Base-by-base conservation (phyloP, 495 filamentous ascomycete genomes). In the Tuber umbilicatum region DNA sequence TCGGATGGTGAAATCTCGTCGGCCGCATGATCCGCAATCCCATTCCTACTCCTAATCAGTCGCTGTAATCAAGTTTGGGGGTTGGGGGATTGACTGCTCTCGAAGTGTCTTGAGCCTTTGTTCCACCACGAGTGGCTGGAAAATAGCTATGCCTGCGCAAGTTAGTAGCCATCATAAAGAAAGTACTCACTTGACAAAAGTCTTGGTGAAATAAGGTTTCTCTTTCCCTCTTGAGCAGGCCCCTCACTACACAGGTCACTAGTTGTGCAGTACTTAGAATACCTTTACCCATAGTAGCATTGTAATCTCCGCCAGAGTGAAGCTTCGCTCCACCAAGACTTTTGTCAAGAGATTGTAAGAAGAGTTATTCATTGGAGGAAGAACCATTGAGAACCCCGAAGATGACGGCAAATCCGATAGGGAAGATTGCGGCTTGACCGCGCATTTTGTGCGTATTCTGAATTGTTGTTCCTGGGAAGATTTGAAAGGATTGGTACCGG, bases 311-410 rank as follows among this genome's bases (percentile, higher is more conserved):
- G 17, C 2, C 42, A 45, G 5, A 16, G 42, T 16, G 42, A 45
- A 45, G 42, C 19, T 19, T 45, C 42, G 42, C 19, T 45, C 19
- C 42, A 45, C 42, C 42, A 19, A 45, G 42, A 45, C 42, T 45
- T 45, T 45, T 45, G 42, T 45, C 42, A 45, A 45, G 42, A 19
- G 42, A 17, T 17, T 19, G 42, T 45, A 45, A 43, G 38, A 64
- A 10, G 19, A 16, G 42, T 21, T n/a, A 5, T 41, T 31, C 5
- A 64, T 64, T 17, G 55, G 21, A 23, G 14, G 45, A 23, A 39
- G 40, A 70, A 78, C 77, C 77, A 23, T 78, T 79, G n/a, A 72
- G 55, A 68, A 79, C 47, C n/a, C 77, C 77, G 23, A 79, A 79
- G 17, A 74, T 55, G 42, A 79, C 47, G n/a, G 77, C 77, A 42